phyloP scores from a whole-genome alignment of 208 protist species.

The Trichomonas gallinae region DNA sequence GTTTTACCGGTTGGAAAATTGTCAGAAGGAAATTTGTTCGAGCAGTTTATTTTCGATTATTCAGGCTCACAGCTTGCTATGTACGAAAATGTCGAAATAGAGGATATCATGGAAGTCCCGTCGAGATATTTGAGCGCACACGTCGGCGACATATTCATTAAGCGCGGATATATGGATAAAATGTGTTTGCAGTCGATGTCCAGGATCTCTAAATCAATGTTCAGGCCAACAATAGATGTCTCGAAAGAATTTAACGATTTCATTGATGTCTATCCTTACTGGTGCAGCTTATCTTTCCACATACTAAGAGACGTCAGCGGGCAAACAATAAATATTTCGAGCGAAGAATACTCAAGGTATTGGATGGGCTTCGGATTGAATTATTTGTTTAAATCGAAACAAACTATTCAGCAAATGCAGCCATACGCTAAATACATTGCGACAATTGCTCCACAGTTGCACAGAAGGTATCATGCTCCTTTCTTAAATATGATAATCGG shows the following conservation, averaged over 20 bases:
- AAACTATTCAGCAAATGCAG: background rate
- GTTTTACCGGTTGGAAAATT: background rate
- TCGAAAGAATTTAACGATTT: background rate
- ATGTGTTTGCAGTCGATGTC: background rate
- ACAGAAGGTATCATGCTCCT: background rate
- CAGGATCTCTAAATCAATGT: background rate
- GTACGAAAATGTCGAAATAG: background rate
- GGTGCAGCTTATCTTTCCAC: background rate
- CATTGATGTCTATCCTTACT: background rate
- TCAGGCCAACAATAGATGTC: background rate
- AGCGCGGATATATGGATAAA: background rate
- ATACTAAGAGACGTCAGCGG: background rate
- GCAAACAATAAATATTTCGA: background rate
- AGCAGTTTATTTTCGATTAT: background rate
- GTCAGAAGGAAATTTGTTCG: background rate
- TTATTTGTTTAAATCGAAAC: background rate
- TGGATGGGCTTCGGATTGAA: background rate
- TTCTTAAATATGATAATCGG: background rate
- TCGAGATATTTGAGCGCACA: background rate
- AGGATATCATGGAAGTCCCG: background rate
- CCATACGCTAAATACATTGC: background rate
- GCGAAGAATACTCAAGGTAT: background rate
- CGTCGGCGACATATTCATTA: background rate
- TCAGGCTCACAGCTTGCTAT: background rate
- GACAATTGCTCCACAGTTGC: background rate